These are phyloP conservation scores for Aquilaria yunnanensis DNA, from an alignment of 345 rosid species.

Conservation along the genomic window DNA sequence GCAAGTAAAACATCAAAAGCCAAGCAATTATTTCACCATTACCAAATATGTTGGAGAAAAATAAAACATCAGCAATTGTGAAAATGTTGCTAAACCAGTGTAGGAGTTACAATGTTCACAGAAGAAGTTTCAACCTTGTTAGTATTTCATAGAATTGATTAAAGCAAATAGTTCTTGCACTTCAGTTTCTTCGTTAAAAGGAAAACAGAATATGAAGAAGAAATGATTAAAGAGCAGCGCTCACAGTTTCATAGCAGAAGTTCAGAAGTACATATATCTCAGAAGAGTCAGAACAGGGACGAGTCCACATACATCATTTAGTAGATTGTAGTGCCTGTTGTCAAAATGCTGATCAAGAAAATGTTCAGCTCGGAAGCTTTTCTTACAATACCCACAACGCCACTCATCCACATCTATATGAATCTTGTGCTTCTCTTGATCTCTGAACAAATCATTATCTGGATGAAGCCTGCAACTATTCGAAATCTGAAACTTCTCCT, in stretches of 20 bases:
- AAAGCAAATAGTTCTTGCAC: too few species aligned
- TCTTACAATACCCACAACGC: conserved; percentile 93
- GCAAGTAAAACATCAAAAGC: too few species aligned
- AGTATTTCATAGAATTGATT: too few species aligned
- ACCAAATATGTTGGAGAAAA: too few species aligned
- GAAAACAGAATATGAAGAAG: not conserved
- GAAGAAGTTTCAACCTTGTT: too few species aligned
- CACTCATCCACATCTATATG: conserved; percentile 70
- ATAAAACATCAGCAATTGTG: too few species aligned
- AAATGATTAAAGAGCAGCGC: not conserved
- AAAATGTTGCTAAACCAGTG: too few species aligned
- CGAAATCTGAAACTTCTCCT: conserved; percentile 50
- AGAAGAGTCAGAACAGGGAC: conserved; percentile 19
- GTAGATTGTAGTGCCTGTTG: conserved; percentile 70
- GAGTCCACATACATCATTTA: conserved; percentile 60
- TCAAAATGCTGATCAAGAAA: conserved; percentile 82
- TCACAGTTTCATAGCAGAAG: not conserved
- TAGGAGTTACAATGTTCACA: too few species aligned
- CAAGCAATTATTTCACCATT: too few species aligned
- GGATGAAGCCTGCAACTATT: conserved; percentile 76
- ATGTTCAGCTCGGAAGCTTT: conserved; percentile 77
- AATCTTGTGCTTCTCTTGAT: conserved; percentile 88
- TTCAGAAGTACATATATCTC: not conserved
- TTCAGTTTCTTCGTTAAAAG: too few species aligned
- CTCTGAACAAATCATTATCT: conserved; percentile 71